Percentiles rank a stretch among this genome's conserved stretches.
phyloP scores from a whole-genome alignment of 768 basidiomycete species.

The Auricularia sp. region DNA sequence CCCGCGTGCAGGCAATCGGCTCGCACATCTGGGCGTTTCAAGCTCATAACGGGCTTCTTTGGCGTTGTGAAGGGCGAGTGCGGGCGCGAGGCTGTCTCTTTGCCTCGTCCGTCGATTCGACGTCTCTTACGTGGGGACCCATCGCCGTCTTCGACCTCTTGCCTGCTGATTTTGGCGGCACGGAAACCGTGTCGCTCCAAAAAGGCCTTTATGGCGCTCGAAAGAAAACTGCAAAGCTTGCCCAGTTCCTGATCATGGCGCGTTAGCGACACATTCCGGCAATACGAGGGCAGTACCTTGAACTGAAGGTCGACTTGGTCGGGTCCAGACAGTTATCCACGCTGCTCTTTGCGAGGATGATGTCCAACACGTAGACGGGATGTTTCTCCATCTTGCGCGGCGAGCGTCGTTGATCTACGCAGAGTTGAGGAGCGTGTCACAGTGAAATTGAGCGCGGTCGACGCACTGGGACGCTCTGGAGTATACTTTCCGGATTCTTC shows the following conservation, averaged over 20 bases:
- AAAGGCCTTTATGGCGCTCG: conserved; percentile 50
- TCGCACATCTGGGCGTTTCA: too few relatives aligned
- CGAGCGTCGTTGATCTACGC: conserved; percentile 49
- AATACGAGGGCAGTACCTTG: conserved; percentile 32
- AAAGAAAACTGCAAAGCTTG: conserved; percentile 46
- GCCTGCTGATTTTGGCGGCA: conserved; percentile 13
- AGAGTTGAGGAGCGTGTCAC: background rate
- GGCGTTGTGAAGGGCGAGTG: background rate
- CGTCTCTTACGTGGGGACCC: conserved; percentile 42
- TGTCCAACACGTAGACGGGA: conserved; percentile 75
- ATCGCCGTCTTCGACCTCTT: conserved; percentile 5
- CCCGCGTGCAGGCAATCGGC: too few relatives aligned
- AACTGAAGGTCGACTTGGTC: conserved; percentile 55
- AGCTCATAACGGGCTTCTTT: too few relatives aligned
- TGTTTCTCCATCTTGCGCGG: conserved; percentile 71
- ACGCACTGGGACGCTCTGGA: conserved; percentile 36
- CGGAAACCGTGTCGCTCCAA: conserved; percentile 55
- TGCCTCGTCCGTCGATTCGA: background rate
- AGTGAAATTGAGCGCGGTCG: background rate
- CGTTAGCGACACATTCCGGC: too few relatives aligned
- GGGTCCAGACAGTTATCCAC: conserved; percentile 78
- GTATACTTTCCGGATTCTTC: conserved; percentile 52
- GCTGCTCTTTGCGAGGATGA: conserved; percentile 52
- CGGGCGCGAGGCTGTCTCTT: background rate
- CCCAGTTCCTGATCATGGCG: conserved; percentile 41